phyloP scores from a whole-genome alignment of 2,329 filamentous ascomycete genomes.

The Lasiodiplodia hormozganensis region DNA sequence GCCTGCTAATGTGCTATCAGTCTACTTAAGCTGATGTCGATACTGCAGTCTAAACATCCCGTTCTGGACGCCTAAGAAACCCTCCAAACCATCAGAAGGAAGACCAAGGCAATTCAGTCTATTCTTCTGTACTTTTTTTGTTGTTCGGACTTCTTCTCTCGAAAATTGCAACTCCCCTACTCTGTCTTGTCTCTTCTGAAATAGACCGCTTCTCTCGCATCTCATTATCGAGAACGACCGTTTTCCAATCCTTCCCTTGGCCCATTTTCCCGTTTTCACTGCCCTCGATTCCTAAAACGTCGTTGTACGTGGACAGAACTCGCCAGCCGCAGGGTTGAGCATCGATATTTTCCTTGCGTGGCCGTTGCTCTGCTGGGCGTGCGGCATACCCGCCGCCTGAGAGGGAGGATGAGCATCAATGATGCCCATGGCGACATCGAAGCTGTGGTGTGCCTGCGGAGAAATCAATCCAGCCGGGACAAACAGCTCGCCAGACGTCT shows the following conservation, averaged over 20 bases:
- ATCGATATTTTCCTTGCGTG: background rate
- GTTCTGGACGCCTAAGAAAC: background rate
- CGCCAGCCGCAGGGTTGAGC: conserved; percentile 1
- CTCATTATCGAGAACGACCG: background rate
- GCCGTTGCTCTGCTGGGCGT: background rate
- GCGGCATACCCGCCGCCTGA: background rate
- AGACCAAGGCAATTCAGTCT: background rate
- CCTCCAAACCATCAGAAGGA: background rate
- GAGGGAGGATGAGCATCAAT: background rate
- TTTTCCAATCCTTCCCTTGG: background rate
- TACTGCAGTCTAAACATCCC: background rate
- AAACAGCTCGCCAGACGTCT: background rate
- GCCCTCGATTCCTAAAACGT: background rate
- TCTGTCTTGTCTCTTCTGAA: background rate
- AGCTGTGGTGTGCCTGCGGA: background rate
- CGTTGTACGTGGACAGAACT: background rate
- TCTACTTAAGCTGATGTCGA: background rate
- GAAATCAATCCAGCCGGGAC: conserved; percentile 1
- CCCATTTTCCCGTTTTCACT: too few species aligned
- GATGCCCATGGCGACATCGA: background rate
- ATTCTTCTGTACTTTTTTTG: background rate
- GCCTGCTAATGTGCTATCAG: background rate
- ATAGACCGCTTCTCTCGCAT: background rate
- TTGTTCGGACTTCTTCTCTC: background rate
- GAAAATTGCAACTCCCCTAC: background rate